A percentile compares a stretch with the other conserved stretches of the same genome.
Evolutionary conservation across 2,329 filamentous ascomycete species (phyloP).

Genomic region (Verticillium albo-atrum): DNA sequence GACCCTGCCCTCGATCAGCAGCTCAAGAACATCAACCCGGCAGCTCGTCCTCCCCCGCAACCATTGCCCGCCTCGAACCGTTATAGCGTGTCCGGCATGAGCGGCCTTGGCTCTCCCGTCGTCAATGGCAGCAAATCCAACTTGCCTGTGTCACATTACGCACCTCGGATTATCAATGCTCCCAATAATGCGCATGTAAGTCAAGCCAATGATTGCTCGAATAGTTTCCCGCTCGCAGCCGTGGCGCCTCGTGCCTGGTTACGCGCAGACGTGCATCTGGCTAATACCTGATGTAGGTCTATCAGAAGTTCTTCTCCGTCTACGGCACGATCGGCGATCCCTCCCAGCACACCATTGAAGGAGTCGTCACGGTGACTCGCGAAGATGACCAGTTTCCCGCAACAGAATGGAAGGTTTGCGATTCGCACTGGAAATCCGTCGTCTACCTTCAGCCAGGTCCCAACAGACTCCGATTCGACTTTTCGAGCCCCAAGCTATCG

Average conservation of each 20-base stretch:
- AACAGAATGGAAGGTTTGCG: constrained; percentile 79
- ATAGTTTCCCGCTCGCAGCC: constrained; percentile 1
- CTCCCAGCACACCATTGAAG: constrained; percentile 65
- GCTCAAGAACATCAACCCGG: constrained; percentile 37
- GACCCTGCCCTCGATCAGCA: constrained; percentile 63
- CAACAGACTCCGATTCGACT: constrained; percentile 85
- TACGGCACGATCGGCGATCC: constrained; percentile 77
- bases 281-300: constrained; percentile 54
- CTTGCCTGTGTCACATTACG: constrained; percentile 69
- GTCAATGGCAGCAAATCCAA: constrained; percentile 51
- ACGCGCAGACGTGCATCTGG: background rate
- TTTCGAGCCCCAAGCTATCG: constrained; percentile 75
- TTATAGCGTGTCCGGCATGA: constrained; percentile 61
- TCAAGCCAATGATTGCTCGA: background rate
- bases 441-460: constrained; percentile 88
- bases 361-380: constrained; percentile 72
- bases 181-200: constrained; percentile 81
- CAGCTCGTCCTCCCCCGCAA: constrained; percentile 31
- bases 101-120: constrained; percentile 53
- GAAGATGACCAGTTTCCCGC: constrained; percentile 82
- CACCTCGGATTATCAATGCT: constrained; percentile 74
- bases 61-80: constrained; percentile 44
- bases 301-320: constrained; percentile 83
- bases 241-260: background rate
- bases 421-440: constrained; percentile 87